These are phyloP conservation scores for Botryotinia narcissicola DNA, from an alignment of 2,329 filamentous ascomycete genomes.

Conservation along the genomic window DNA sequence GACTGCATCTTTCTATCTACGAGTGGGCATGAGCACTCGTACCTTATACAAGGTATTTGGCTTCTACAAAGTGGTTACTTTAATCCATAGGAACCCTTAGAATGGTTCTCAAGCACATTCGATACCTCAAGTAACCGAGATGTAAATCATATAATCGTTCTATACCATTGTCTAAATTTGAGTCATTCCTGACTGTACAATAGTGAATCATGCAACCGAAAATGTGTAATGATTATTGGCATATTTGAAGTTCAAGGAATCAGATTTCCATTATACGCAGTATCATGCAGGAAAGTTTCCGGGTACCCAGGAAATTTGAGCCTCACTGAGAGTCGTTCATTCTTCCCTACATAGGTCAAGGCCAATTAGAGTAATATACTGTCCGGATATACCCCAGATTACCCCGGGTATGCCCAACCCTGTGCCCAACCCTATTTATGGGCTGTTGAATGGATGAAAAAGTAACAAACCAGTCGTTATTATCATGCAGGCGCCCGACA, in stretches of 20 bases:
- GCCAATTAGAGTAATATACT: background rate
- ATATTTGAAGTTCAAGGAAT: background rate
- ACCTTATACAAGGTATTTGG: background rate
- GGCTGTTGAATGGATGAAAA: background rate
- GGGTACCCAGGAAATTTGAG: background rate
- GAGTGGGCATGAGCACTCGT: background rate
- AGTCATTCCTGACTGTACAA: background rate
- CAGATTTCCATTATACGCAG: accelerated
- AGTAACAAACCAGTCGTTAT: background rate
- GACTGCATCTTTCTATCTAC: background rate
- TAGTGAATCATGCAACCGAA: background rate
- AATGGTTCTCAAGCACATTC: background rate
- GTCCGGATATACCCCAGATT: background rate
- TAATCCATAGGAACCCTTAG: background rate
- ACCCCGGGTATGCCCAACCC: background rate
- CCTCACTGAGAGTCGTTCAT: background rate
- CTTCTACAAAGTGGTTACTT: background rate
- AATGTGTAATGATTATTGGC: background rate
- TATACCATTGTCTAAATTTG: background rate
- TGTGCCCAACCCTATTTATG: background rate
- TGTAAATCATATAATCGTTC: background rate
- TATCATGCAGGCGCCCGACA: constrained; percentile 2
- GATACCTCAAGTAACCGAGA: background rate
- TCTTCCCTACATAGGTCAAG: background rate
- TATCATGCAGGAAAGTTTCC: background rate